Base-by-base conservation (phyloP, 805 yeast genomes). In the Saccharomycopsis babjevae region DNA sequence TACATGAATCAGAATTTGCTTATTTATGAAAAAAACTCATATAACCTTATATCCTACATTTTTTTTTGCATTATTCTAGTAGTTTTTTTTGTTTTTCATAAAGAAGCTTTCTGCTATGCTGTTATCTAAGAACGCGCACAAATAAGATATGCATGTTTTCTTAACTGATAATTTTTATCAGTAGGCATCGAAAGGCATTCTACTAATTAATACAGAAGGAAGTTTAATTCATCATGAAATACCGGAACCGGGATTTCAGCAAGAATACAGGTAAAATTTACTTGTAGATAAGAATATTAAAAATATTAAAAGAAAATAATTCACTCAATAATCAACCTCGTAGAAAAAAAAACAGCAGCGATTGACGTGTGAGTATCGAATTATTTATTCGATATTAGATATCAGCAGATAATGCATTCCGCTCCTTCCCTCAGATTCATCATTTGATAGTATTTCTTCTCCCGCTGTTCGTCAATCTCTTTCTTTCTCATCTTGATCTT, bases 401-500 rank as follows among this genome's bases (percentile, higher is more conserved):
- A 2, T 34, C 28, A 46, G n/a, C 32, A 46, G 16, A 46, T 46
- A 6, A 46, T 22, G 28, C 52, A 46, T 22, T 46, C 52, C 15
- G 52, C 52, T 11, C 52, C 52, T 46, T 46, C 52, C 22, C 52
- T 46, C 52, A 46, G 52, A 46, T 46, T 46, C 28, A 46, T 28
- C 52, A 46, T 20, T 28, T 66, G 64, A 13, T 74, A 76, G 57
- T 68, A 72, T 22, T 46, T 46, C 16, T 46, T 15, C 10, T 46
- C 30, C 22, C 74, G 75, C 62, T 81, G 84, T 57, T 73, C 73
- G 4, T 78, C 72, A 1, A 76, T 70, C 61, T 80, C 83, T 52
- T 68, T 74, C 57, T 76, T 81, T 62, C 86, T 79, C 57, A 82
- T 85, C 57, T 73, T 72, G 67, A 83, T 75, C 68, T 87, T 87